Conservation (phyloP, 169 alveolate species). For the Blepharisma undulans region DNA sequence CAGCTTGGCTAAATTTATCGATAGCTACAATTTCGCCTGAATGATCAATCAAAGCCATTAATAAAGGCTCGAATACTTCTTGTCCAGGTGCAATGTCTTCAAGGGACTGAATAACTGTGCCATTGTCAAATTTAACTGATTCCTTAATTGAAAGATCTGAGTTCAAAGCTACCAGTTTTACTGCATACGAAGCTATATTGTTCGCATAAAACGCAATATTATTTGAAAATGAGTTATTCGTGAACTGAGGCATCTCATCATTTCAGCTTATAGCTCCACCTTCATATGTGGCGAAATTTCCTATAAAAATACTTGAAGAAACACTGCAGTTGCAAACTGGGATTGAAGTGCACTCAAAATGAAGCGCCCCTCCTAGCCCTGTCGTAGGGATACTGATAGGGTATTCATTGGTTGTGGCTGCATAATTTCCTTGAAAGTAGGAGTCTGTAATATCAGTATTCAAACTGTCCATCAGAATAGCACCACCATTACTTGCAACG, state of each 20-base stretch:
- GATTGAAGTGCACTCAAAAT: background rate
- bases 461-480: background rate
- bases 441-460: background rate
- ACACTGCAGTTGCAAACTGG: background rate
- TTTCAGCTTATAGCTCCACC: background rate
- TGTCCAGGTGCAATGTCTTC: constrained; percentile 29
- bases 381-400: background rate
- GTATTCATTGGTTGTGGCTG: background rate
- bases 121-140: background rate
- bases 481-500: background rate
- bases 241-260: background rate
- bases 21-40: background rate
- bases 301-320: background rate
- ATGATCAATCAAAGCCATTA: background rate
- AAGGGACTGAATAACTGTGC: background rate
- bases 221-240: background rate
- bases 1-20: constrained; percentile 5
- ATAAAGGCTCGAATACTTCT: background rate
- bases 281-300: background rate
- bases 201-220: constrained; percentile 18
- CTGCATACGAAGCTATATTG: constrained; percentile 12
- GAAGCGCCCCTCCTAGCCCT: background rate
- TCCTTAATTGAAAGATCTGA: background rate
- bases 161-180: background rate
- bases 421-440: background rate